These are phyloP conservation scores for Yamadazyma paraphyllophila DNA, from an alignment of 805 yeast genomes.

Conservation along the genomic window DNA sequence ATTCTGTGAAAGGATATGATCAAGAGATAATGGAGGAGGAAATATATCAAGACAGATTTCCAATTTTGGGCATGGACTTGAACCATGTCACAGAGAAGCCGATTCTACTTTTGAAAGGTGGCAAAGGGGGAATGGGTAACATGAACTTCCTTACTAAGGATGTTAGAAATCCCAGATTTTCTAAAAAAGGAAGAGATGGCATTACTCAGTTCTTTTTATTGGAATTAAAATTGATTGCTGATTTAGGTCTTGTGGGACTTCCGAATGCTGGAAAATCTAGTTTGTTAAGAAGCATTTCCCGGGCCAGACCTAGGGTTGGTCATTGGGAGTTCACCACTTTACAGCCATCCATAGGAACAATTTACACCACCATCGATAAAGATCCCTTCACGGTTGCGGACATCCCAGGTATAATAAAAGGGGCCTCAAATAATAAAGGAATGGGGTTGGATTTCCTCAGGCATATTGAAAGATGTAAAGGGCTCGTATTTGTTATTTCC, in stretches of 20 bases:
- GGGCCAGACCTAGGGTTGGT: constrained; percentile 88
- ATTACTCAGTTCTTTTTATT: constrained; percentile 66
- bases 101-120: constrained; percentile 71
- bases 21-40: constrained; percentile 57
- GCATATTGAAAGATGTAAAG: constrained; percentile 89
- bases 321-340: constrained; percentile 97
- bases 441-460: constrained; percentile 91
- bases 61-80: constrained; percentile 78
- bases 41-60: constrained; percentile 63
- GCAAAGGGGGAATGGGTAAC: constrained; percentile 93
- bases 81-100: constrained; percentile 63
- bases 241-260: constrained; percentile 88
- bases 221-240: constrained; percentile 87
- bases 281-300: constrained; percentile 77
- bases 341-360: constrained; percentile 90
- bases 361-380: constrained; percentile 59
- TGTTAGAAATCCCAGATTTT: constrained; percentile 86
- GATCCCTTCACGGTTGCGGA: constrained; percentile 91
- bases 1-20: constrained; percentile 66
- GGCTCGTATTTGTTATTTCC: constrained; percentile 82
- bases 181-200: constrained; percentile 75
- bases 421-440: constrained; percentile 82
- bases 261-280: constrained; percentile 98
- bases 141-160: constrained; percentile 87
- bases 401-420: constrained; percentile 92